phyloP scores from a whole-genome alignment of 768 basidiomycete species.

The Epithele typhae region DNA sequence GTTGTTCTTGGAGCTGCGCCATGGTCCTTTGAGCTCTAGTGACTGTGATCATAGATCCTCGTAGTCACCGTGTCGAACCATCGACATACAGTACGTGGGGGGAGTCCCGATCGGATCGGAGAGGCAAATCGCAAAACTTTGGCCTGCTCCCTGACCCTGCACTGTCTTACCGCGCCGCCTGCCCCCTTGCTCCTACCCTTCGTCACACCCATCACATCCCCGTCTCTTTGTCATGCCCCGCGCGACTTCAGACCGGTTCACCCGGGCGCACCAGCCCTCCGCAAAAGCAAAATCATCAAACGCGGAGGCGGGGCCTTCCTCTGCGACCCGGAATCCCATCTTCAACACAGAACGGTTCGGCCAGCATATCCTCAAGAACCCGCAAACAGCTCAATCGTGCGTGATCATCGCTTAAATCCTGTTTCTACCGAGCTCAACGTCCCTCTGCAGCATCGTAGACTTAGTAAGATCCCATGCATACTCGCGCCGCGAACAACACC shows the following conservation, averaged over 20 bases:
- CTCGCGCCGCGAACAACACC: neutral
- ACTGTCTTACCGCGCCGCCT: too few species aligned
- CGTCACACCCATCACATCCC: too few species aligned
- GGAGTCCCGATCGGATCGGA: too few species aligned
- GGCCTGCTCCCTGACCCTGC: too few species aligned
- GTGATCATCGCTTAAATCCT: constrained; percentile 13
- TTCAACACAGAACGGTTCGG: constrained; percentile 96
- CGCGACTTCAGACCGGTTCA: constrained; percentile 72
- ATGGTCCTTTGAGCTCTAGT: too few species aligned
- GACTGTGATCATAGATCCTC: too few species aligned
- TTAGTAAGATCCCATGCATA: constrained; percentile 34
- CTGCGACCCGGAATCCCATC: constrained; percentile 70
- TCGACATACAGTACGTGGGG: too few species aligned
- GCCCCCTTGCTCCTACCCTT: too few species aligned
- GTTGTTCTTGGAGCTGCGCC: too few species aligned
- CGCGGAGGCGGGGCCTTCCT: constrained; percentile 37
- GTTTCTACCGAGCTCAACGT: too few species aligned
- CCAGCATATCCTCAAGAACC: constrained; percentile 97
- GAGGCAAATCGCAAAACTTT: too few species aligned
- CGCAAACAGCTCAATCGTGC: constrained; percentile 85
- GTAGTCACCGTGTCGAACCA: too few species aligned
- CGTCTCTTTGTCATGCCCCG: constrained; percentile 55
- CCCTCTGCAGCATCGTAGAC: constrained; percentile 49
- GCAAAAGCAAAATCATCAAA: constrained; percentile 44
- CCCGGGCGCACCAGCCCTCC: constrained; percentile 60